Evolutionary conservation across 2,329 filamentous ascomycete species (phyloP).

Genomic region (Lojkania enalia): DNA sequence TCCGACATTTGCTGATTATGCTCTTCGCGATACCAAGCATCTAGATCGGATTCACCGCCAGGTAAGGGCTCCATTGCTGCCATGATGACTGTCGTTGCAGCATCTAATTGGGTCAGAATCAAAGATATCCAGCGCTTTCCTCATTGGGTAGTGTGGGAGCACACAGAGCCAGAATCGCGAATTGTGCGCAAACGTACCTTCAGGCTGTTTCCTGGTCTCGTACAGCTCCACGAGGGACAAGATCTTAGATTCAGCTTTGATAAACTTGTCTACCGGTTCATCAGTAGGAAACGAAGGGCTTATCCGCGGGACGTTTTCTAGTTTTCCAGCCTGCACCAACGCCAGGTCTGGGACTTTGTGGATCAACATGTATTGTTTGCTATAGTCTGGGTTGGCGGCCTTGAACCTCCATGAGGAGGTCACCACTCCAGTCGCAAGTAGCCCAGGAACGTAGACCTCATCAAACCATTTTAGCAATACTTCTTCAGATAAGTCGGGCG

Average conservation of each 20-base stretch:
- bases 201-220: constrained; percentile 17
- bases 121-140: too few species aligned
- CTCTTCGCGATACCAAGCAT: constrained; percentile 38
- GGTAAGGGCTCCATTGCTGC: constrained; percentile 33
- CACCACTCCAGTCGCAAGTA: constrained; percentile 23
- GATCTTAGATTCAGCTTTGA: constrained; percentile 26
- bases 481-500: constrained; percentile 22
- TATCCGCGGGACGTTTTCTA: constrained; percentile 21
- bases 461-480: constrained; percentile 29
- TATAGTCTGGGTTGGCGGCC: constrained; percentile 22
- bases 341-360: constrained; percentile 29
- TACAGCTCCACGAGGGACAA: constrained; percentile 24
- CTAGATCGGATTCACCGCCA: constrained; percentile 28
- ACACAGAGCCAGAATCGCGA: too few species aligned
- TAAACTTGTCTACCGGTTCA: constrained; percentile 20
- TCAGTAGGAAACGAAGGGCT: constrained; percentile 22
- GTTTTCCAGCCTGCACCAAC: constrained; percentile 16
- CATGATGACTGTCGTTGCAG: constrained; percentile 24
- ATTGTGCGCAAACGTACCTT: constrained; percentile 21
- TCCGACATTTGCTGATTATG: constrained; percentile 39
- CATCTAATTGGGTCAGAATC: constrained; percentile 16
- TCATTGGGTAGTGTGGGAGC: too few species aligned
- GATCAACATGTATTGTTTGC: constrained; percentile 28
- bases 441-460: constrained; percentile 24
- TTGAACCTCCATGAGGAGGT: constrained; percentile 25